Evolutionary conservation across 1,139 yeast species (phyloP), one percentile per base, ranked within the genome.

Genomic region (Candida glucosophila): DNA sequence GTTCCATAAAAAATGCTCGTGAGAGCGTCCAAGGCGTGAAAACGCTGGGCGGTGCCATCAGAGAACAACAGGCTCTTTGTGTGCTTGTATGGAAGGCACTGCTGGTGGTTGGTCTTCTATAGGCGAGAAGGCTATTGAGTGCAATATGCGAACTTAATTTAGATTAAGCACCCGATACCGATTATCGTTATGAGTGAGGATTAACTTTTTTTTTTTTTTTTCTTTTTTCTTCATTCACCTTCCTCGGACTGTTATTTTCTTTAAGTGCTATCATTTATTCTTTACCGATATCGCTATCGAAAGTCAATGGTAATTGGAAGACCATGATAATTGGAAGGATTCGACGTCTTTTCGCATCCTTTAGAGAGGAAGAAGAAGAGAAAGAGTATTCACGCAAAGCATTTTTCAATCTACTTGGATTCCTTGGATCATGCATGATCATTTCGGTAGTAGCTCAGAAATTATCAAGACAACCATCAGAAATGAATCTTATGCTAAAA

Each of bases 341-440:
- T 25, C 57, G 95, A 29, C 59, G 83, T 30, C 77, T 83, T 25
- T 83, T 83, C 48, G 78, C 88, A 22, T 78, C 92, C 4, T 82
- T 82, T 42, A 55, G 95, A 15, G 75, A 92, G 3, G 94, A 81
- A 39, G 93, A 83, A 38, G 94, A 83, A 42, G 95, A 83, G 47
- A 55, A 90, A 29, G 57, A 66, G 29, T 78, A 76, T 41, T 81
- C 94, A 0, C 60, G 95, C 26, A 67, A 70, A 36, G 94, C 94
- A 42, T 83, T 83, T 49, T 82, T 81, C 58, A 80, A 82, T 37
- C 61, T 83, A 20, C 59, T 83, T 23, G 94, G 94, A 10, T 83
- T 81, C 40, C 52, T 83, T 16, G 85, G 90, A 1, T 72, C 88
- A 9, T 81, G 94, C 47, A 88, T 81, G 11, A 58, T 77, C 22